Evolutionary conservation across 768 basidiomycete species (phyloP), one percentile per base, ranked within the genome.

Genomic region (Royoungia palumana): DNA sequence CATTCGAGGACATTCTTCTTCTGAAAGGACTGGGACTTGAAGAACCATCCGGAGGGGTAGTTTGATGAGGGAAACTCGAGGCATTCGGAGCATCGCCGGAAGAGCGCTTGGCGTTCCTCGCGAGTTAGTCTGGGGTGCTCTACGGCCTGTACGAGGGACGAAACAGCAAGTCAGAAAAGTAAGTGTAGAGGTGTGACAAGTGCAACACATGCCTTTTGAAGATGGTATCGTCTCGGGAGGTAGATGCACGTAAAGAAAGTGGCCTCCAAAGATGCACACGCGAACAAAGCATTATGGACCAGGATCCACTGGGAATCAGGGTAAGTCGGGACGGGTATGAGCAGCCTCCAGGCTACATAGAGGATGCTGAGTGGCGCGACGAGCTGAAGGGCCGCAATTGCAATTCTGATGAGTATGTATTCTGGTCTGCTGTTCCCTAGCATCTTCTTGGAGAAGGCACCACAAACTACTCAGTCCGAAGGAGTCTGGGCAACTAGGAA

Each of bases 1-100:
- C 83, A 86, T 39, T 83, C 80, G 6, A 70, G 40, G 35, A 77
- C 63, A 50, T 85, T 82, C 16, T 76, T 71, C 17, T 72, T 72
- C 42, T 67, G 71, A 44, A 79, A 58, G 9, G 40, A 55, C 10
- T 0, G 46, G 2, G 65, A 41, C 5, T 66, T 68, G 7, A 72
- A 61, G 62, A 85, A 85, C 82, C 83, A 87, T 22, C 77, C 78
- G 3, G 70, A 69, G 1, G 73, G 69, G 35, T 70, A 67, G 24
- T 70, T 61, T 14, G 5, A 32, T 14, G 14, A 32, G 5, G 51
- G 28, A 2, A 46, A 47, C 9, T 49, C 39, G 11, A 56, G 37
- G 46, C 54, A 44, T 9, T 47, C 55, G 12, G 71, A 58, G 45
- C 83, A 83, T 62, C 66, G 73, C n/a, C 61, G 54, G 51, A 85